Base-by-base conservation (phyloP, 805 yeast genomes). In the Torulaspora delbrueckii region DNA sequence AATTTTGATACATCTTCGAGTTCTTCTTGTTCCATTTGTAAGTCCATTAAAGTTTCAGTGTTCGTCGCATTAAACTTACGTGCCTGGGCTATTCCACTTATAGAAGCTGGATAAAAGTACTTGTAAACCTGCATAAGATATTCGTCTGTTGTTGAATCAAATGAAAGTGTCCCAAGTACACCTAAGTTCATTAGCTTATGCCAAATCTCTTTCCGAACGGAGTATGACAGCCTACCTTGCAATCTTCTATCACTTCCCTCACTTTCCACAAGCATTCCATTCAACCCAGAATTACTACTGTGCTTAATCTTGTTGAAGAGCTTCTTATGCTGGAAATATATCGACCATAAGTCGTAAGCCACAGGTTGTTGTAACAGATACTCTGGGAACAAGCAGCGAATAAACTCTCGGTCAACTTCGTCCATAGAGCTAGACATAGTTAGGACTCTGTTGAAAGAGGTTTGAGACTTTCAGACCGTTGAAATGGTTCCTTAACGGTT, bases 341-440 rank as follows among this genome's bases (percentile, higher is more conserved):
- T 28, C 28, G 47, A 43, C 59, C 63, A 56, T 30, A 64, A 39
- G 22, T 59, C 57, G 30, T 60, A 56, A 1, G 60, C 64, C 12
- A 64, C 52, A 14, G 68, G 68, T 37, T 64, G 68, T 26, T 59
- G 56, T n/a, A 62, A 37, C 39, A 64, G 41, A 42, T 64, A 64
- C 24, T 51, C 51, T 3, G 68, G 68, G 43, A 56, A 64, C 5
- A 64, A 43, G 10, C 55, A 45, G 7, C 46, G 43, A n/a, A 64
- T 46, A 39, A 56, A 60, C 31, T 54, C 59, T 34, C 47, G 48
- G 43, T 63, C 67, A 1, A 57, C 53, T 30, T 49, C 48, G 46
- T 62, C 63, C 58, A 58, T 59, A 25, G 49, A 55, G 14, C 33
- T 42, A 9, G 63, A 59, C 58, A 55, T 55, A 5, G 13, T 35